Conservation (phyloP, 345 rosid species). For the Corymbia maculata region DNA sequence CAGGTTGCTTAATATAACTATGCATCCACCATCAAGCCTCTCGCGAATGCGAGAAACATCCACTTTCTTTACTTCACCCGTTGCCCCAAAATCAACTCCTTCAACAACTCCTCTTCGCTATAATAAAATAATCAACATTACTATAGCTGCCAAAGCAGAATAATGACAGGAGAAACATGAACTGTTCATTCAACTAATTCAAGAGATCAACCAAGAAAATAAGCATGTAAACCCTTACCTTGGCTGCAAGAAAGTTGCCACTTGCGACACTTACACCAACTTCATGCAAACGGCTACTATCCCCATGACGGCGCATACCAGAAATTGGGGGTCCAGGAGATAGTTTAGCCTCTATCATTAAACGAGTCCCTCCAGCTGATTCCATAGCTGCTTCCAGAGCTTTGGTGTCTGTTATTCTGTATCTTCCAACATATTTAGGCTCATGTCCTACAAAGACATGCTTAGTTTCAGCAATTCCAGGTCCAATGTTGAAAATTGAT, state of each 20-base stretch:
- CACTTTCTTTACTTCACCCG: constrained; percentile 92
- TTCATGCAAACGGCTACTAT: constrained; percentile 79
- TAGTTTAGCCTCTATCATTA: constrained; percentile 89
- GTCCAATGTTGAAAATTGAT: neutral
- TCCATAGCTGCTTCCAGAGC: constrained; percentile 87
- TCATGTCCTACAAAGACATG: constrained; percentile 41
- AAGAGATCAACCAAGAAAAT: neutral
- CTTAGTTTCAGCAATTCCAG: neutral
- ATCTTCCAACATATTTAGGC: constrained; percentile 61
- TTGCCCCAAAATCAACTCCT: constrained; percentile 93
- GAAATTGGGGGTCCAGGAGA: constrained; percentile 94
- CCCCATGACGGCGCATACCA: constrained; percentile 84
- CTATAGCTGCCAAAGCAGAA: neutral
- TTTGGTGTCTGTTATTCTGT: constrained; percentile 77
- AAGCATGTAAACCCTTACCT: constrained; percentile 26
- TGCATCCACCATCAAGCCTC: constrained; percentile 84
- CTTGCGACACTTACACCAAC: constrained; percentile 93
- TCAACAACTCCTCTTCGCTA: constrained; percentile 94
- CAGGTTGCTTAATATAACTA: constrained; percentile 77
- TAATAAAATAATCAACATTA: constrained; percentile 3
- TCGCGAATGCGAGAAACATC: constrained; percentile 74
- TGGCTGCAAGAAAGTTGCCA: constrained; percentile 97
- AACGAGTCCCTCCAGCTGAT: constrained; percentile 86
- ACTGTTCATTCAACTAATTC: neutral
- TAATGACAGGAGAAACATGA: neutral